phyloP scores from a whole-genome alignment of 176 grass and related monocot species.

The Luzula sylvatica region DNA sequence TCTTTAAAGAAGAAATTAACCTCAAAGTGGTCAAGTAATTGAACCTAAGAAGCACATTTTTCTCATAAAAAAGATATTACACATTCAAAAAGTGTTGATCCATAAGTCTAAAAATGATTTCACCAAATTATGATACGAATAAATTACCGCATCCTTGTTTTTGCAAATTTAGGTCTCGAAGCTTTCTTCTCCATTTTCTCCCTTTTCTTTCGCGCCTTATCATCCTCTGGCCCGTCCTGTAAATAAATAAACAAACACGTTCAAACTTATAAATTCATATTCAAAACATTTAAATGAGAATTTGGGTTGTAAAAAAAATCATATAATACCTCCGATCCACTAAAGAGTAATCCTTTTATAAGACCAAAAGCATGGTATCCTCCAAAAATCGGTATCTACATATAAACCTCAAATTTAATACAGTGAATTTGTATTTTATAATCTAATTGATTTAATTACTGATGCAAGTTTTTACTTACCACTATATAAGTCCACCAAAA shows the following conservation, averaged over 20 bases:
- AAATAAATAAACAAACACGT: slow-evolving; percentile 4
- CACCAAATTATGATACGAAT: slow-evolving; percentile 16
- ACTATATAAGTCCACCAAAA: slow-evolving; percentile 97
- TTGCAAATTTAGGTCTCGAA: slow-evolving; percentile 77
- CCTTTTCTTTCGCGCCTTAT: slow-evolving; percentile 81
- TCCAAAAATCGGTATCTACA: slow-evolving; percentile 84
- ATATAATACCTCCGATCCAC: slow-evolving; percentile 71
- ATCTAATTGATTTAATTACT: slow-evolving; percentile 9
- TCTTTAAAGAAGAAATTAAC: too few species aligned
- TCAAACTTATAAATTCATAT: not conserved
- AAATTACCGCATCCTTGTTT: slow-evolving; percentile 54
- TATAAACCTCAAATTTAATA: slow-evolving; percentile 12
- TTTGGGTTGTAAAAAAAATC: not conserved
- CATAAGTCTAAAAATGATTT: not conserved
- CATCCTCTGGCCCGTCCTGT: slow-evolving; percentile 73
- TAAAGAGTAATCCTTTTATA: slow-evolving; percentile 62
- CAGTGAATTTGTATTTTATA: not conserved
- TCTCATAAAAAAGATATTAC: too few species aligned
- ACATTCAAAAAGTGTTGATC: too few species aligned
- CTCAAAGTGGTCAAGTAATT: too few species aligned
- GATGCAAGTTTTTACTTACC: slow-evolving; percentile 53
- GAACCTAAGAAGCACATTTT: too few species aligned
- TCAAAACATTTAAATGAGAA: not conserved
- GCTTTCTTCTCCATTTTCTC: slow-evolving; percentile 97
- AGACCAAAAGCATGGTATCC: slow-evolving; percentile 69